Evolutionary conservation across 2,329 filamentous ascomycete genomes (phyloP).

Genomic region (Neofusicoccum laricinum): DNA sequence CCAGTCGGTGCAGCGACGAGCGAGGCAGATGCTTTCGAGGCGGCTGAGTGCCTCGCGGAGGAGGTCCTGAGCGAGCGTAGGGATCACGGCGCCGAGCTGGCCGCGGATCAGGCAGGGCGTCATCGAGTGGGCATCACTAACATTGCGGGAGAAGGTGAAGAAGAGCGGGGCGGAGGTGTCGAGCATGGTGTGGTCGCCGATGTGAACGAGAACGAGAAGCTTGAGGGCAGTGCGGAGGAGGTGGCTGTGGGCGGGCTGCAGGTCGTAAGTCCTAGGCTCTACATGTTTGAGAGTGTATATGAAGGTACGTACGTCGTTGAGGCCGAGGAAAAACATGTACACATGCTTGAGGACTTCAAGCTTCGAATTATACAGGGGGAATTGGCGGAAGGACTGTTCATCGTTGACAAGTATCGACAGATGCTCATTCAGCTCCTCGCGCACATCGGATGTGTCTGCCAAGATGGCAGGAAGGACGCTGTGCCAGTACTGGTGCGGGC

Average conservation of each 20-base stretch:
- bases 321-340: conserved; percentile 27
- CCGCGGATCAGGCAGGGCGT: conserved; percentile 40
- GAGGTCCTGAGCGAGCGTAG: conserved; percentile 28
- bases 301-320: background rate
- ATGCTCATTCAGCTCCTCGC: conserved; percentile 28
- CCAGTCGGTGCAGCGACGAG: conserved; percentile 31
- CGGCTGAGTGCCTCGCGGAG: conserved; percentile 32
- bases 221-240: conserved; percentile 36
- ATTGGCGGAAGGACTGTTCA: conserved; percentile 28
- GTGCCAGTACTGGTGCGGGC: conserved; percentile 20
- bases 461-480: conserved; percentile 36
- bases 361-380: conserved; percentile 34
- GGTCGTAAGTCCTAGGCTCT: too few relatives aligned
- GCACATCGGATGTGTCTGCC: conserved; percentile 22
- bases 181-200: conserved; percentile 32
- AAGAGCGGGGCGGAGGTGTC: conserved; percentile 24
- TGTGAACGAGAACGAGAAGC: conserved; percentile 38
- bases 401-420: conserved; percentile 31
- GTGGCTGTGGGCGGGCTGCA: conserved; percentile 20
- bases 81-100: conserved; percentile 36
- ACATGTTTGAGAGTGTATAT: too few relatives aligned
- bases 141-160: conserved; percentile 14
- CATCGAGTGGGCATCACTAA: conserved; percentile 16
- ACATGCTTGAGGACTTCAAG: conserved; percentile 33
- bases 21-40: conserved; percentile 31